Conservation (phyloP, 2,329 filamentous ascomycete species). For the Mariannaea elegans region DNA sequence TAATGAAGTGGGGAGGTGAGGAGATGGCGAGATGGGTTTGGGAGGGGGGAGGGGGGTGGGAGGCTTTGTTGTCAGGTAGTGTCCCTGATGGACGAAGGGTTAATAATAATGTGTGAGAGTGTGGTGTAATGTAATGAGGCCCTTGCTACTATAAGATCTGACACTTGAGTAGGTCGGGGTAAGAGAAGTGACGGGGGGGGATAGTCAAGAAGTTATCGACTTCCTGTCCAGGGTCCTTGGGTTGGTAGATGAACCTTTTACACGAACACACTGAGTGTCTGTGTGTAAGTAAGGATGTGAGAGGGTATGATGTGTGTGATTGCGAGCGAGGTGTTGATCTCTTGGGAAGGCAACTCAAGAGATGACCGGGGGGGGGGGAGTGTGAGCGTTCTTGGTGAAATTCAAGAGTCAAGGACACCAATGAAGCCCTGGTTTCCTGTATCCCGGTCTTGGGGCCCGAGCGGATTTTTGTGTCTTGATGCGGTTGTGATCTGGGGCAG, state of each 20-base stretch:
- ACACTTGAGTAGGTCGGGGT: conserved; percentile 37
- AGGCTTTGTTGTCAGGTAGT: conserved; percentile 28
- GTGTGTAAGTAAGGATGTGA: no score
- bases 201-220: conserved; percentile 10
- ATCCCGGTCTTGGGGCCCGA: conserved; percentile 16
- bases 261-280: conserved; percentile 26
- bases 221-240: conserved; percentile 33
- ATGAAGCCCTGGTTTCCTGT: conserved; percentile 9
- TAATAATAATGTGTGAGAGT: conserved; percentile 9
- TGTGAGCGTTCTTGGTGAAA: conserved; percentile 4
- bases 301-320: conserved; percentile 5
- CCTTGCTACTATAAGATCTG: conserved; percentile 32
- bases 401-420: conserved; percentile 15
- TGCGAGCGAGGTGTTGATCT: conserved; percentile 10
- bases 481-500: conserved; percentile 24
- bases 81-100: conserved; percentile 21
- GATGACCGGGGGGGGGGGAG: conserved; percentile 8
- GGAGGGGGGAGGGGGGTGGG: conserved; percentile 31
- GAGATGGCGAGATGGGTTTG: conserved; percentile 32
- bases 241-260: conserved; percentile 37
- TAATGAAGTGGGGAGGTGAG: conserved; percentile 29
- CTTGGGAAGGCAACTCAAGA: conserved; percentile 9
- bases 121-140: conserved; percentile 2
- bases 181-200: conserved; percentile 25
- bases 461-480: conserved; percentile 21